These are phyloP conservation scores for Hysterangium stoloniferum DNA, from an alignment of 768 basidiomycete species.

Conservation along the genomic window DNA sequence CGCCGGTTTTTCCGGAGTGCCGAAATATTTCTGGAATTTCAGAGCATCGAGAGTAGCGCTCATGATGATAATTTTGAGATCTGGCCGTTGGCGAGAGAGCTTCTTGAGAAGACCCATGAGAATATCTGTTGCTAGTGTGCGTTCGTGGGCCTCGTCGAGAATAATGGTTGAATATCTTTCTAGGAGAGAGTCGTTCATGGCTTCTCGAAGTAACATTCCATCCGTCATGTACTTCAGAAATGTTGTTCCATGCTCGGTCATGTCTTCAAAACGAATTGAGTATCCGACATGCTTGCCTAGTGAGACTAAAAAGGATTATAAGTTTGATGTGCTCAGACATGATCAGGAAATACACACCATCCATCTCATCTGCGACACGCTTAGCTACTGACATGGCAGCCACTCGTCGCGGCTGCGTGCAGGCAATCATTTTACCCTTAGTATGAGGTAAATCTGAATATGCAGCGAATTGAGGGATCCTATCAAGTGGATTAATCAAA, in stretches of 20 bases:
- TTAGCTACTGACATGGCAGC: slow-evolving; percentile 98
- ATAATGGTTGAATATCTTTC: slow-evolving; percentile 95
- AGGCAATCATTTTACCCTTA: slow-evolving; percentile 86
- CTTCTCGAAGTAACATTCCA: slow-evolving; percentile 97
- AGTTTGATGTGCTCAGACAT: background rate
- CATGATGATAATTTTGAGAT: slow-evolving; percentile 98
- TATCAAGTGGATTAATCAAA: slow-evolving; percentile 27
- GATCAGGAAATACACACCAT: slow-evolving; percentile 51
- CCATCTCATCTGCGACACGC: slow-evolving; percentile 99
- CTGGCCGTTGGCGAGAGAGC: slow-evolving; percentile 69
- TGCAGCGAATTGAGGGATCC: slow-evolving; percentile 94
- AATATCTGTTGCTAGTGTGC: slow-evolving; percentile 95
- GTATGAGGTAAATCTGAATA: slow-evolving; percentile 90
- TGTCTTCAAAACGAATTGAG: slow-evolving; percentile 97
- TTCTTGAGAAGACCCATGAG: slow-evolving; percentile 94
- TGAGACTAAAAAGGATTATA: slow-evolving; percentile 48
- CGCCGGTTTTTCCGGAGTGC: slow-evolving; percentile 39
- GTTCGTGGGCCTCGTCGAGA: slow-evolving; percentile 97
- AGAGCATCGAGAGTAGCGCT: slow-evolving; percentile 93
- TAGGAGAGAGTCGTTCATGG: slow-evolving; percentile 92
- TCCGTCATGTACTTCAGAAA: slow-evolving; percentile 99
- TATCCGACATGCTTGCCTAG: slow-evolving; percentile 96
- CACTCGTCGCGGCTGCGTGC: slow-evolving; percentile 93
- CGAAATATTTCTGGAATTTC: slow-evolving; percentile 96
- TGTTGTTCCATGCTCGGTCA: slow-evolving; percentile 83